These are phyloP conservation scores for Puccinia polysora DNA, from an alignment of 1,284 basidiomycete species.

Conservation along the genomic window DNA sequence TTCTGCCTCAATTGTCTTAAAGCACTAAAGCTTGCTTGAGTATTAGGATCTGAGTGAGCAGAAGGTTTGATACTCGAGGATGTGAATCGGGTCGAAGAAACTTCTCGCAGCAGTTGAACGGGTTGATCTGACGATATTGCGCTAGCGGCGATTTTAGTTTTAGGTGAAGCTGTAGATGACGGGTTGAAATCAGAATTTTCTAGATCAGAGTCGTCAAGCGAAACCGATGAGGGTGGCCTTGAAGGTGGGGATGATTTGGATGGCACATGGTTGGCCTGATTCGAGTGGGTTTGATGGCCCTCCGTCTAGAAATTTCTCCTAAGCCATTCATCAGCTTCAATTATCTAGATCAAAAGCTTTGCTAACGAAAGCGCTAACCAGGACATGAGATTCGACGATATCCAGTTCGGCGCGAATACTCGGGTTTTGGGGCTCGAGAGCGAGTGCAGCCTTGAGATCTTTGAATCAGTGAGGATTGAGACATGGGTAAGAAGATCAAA, in stretches of 20 bases:
- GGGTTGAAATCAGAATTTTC: not conserved
- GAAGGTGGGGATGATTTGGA: too few species aligned
- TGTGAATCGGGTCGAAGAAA: conserved; percentile 13
- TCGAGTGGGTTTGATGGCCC: not conserved
- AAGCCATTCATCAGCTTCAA: not conserved
- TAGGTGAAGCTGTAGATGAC: not conserved
- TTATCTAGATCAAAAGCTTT: not conserved
- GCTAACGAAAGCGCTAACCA: not conserved
- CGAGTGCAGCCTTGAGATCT: conserved; percentile 13
- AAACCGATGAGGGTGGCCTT: too few species aligned
- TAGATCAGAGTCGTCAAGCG: too few species aligned
- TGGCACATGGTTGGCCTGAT: too few species aligned
- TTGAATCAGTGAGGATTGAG: not conserved
- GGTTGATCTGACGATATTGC: not conserved
- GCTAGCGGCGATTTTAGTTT: not conserved
- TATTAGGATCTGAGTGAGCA: not conserved
- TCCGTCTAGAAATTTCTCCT: not conserved
- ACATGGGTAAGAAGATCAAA: not conserved
- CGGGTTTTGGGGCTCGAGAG: conserved; percentile 1
- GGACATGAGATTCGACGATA: not conserved
- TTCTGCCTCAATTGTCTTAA: conserved; percentile 13
- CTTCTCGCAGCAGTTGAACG: conserved; percentile 1
- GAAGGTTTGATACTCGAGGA: not conserved
- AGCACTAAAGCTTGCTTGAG: conserved; percentile 4
- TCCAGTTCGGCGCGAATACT: conserved; percentile 10